Base-by-base conservation (phyloP, 2,329 filamentous ascomycete species). In the Colletotrichum tabaci region DNA sequence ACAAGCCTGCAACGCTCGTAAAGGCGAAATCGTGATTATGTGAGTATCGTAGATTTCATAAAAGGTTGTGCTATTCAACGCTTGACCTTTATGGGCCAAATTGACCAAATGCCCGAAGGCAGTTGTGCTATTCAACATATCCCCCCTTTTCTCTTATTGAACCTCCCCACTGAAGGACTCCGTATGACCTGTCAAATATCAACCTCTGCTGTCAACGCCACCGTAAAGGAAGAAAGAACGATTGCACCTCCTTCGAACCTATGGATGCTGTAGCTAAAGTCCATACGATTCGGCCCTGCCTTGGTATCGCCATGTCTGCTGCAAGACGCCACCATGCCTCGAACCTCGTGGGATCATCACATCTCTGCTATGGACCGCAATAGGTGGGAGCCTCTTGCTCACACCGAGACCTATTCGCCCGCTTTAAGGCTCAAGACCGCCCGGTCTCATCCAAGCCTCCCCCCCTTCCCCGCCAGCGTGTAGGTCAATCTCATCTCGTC, bases 401-500 rank as follows among this genome's bases (percentile, higher is more conserved):
- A 35, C 30, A 9, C 53, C 35, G 30, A 38, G 52, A 38, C 30
- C 30, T 38, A n/a, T 56, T 40, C 38, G n/a, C 50, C 65, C 64
- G 40, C 26, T 70, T 47, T 13, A 12, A 56, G 40, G 15, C 50
- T 23, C 40, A n/a, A 35, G 49, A 35, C 55, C 60, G 46, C n/a
- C 38, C 13, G 52, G 67, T 40, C 30, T 66, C 47, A 30, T 42
- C 40, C 7, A 46, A 47, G 7, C 63, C 21, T 35, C 16, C 46
- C 30, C 61, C 23, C 30, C 30, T 35, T 35, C 30, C 30, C 30
- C 30, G 30, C 30, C 30, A 35, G 23, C 61, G n/a, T 50, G 26
- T 21, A 15, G 57, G 21, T 23, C 57, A 63, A 63, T 68, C 60
- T 69, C 66, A 47, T 53, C 56, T 67, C 63, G 53, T 61, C 49